These are phyloP conservation scores for Conticribra weissflogii DNA, from an alignment of 108 stramenopile genomes.

Conservation along the genomic window DNA sequence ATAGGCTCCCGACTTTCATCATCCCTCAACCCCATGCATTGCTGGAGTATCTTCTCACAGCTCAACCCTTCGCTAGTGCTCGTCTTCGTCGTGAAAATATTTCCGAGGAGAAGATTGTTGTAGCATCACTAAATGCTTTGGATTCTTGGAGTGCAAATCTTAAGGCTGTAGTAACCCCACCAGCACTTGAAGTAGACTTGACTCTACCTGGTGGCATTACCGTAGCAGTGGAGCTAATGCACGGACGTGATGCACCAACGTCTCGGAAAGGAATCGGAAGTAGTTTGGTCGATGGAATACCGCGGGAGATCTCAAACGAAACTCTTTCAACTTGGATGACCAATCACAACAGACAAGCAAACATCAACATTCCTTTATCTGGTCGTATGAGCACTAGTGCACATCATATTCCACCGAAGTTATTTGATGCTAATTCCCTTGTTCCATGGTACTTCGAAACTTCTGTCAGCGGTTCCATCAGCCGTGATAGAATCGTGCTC, in stretches of 20 bases:
- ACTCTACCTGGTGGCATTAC: constrained; percentile 83
- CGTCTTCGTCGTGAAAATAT: constrained; percentile 75
- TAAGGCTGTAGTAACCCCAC: constrained; percentile 80
- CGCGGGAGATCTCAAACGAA: constrained; percentile 32
- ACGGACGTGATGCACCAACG: constrained; percentile 72
- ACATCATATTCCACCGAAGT: constrained; percentile 28
- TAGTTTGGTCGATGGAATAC: constrained; percentile 16
- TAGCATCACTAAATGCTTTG: constrained; percentile 65
- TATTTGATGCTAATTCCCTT: constrained; percentile 77
- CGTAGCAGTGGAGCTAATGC: constrained; percentile 78
- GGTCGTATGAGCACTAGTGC: constrained; percentile 19
- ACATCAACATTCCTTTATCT: neutral
- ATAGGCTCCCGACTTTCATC: constrained; percentile 80
- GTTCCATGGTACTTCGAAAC: constrained; percentile 82
- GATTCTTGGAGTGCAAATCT: constrained; percentile 71
- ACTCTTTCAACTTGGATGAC: constrained; percentile 81
- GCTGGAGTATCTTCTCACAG: constrained; percentile 69
- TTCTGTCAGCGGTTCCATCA: constrained; percentile 64
- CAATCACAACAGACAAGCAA: constrained; percentile 8
- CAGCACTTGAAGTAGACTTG: constrained; percentile 79
- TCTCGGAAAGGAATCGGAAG: constrained; percentile 34
- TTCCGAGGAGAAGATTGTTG: constrained; percentile 68
- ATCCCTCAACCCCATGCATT: constrained; percentile 89
- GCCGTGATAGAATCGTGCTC: constrained; percentile 64
- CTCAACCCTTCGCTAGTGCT: constrained; percentile 84